Evolutionary conservation across 768 basidiomycete species (phyloP).

Genomic region (Hydnomerulius pinastri): DNA sequence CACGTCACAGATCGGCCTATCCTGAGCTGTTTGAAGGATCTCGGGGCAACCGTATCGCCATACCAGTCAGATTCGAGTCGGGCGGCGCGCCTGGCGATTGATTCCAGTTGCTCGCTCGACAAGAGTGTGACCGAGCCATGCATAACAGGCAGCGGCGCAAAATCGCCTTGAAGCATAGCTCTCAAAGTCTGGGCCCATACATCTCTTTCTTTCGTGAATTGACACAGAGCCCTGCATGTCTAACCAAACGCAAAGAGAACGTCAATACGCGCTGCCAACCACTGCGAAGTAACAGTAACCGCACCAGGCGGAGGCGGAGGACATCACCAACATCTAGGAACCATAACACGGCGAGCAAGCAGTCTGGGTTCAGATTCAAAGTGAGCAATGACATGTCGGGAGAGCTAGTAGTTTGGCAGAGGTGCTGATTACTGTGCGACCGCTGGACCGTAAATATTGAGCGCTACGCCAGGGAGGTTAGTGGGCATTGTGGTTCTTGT

Average conservation of each 20-base stretch:
- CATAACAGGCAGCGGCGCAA: not conserved
- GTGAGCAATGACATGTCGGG: too few species aligned
- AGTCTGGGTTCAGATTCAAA: not conserved
- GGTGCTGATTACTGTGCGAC: too few species aligned
- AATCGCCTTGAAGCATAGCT: not conserved
- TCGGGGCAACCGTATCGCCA: not conserved
- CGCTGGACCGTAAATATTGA: too few species aligned
- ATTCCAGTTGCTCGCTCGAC: not conserved
- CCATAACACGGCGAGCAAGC: not conserved
- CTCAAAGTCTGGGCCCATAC: not conserved
- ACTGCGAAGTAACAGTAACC: not conserved
- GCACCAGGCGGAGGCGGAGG: not conserved
- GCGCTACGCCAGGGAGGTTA: too few species aligned
- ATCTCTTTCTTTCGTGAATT: not conserved
- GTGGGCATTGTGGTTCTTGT: too few species aligned
- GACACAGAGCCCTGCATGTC: not conserved
- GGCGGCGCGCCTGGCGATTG: not conserved
- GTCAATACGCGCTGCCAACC: too few species aligned
- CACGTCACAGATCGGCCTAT: slow-evolving; percentile 10
- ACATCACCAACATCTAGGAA: not conserved
- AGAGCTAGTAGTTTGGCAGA: too few species aligned
- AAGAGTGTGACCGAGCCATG: not conserved
- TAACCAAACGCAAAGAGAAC: too few species aligned
- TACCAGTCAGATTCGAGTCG: not conserved
- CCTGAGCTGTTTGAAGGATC: not conserved